Conservation (phyloP, 139 green algal genomes). For the Chlamydomonas eustigma region DNA sequence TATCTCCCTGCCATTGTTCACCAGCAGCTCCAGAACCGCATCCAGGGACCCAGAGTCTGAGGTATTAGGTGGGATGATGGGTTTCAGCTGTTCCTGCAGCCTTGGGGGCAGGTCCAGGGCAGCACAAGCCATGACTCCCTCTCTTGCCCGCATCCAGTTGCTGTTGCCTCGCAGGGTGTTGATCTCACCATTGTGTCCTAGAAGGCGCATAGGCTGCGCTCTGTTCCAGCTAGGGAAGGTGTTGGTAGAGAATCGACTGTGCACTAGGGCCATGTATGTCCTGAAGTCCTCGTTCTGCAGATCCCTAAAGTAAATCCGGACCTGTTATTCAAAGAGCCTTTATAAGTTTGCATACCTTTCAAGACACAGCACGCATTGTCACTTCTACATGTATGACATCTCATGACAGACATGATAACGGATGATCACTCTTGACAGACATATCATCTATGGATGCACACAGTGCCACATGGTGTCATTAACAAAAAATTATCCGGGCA, state of each 20-base stretch:
- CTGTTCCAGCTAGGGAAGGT: slow-evolving; percentile 92
- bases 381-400: no score
- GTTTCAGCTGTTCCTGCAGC: slow-evolving; percentile 50
- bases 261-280: slow-evolving; percentile 89
- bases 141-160: slow-evolving; percentile 74
- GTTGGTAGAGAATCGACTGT: slow-evolving; percentile 96
- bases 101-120: slow-evolving; percentile 60
- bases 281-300: slow-evolving; percentile 73
- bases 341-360: no score
- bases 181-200: slow-evolving; percentile 95
- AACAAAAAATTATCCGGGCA: no score
- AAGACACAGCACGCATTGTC: no score
- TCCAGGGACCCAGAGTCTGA: slow-evolving; percentile 89
- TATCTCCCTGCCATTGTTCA: slow-evolving; percentile 69
- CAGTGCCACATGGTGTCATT: no score
- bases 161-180: slow-evolving; percentile 73
- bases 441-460: no score
- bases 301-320: slow-evolving; percentile 82
- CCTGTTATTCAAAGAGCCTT: no score
- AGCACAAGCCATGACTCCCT: slow-evolving; percentile 80
- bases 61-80: slow-evolving; percentile 75
- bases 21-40: slow-evolving; percentile 86
- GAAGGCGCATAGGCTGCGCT: slow-evolving; percentile 89
- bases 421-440: no score
- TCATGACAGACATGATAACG: no score